These are phyloP conservation scores for Discostella pseudostelligera DNA, from an alignment of 108 stramenopile genomes.

Conservation along the genomic window DNA sequence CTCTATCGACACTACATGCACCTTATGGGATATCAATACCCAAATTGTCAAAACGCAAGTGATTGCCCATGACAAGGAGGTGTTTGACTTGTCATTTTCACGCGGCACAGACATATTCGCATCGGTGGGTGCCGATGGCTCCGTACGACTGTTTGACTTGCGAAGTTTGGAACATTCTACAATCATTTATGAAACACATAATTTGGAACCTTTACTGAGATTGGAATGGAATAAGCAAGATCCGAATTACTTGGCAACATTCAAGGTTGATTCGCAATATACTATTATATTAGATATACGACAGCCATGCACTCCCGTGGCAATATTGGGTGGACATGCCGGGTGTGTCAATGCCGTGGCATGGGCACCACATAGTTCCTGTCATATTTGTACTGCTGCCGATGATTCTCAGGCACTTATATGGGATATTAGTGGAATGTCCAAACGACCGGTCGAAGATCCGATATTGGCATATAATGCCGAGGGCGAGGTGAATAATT, in stretches of 20 bases:
- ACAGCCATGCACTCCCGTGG: conserved; percentile 78
- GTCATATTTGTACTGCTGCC: conserved; percentile 95
- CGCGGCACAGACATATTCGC: conserved; percentile 95
- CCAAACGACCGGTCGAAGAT: conserved; percentile 85
- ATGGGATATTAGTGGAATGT: conserved; percentile 92
- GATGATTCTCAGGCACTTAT: conserved; percentile 97
- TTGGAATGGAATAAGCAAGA: conserved; percentile 99
- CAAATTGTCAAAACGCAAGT: conserved; percentile 91
- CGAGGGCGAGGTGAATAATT: conserved; percentile 93
- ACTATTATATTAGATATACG: conserved; percentile 94
- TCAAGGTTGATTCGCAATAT: conserved; percentile 80
- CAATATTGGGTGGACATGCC: conserved; percentile 83
- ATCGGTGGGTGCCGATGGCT: conserved; percentile 96
- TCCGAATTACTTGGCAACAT: conserved; percentile 96
- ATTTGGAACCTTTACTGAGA: conserved; percentile 88
- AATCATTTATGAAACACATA: conserved; percentile 95
- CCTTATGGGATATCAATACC: conserved; percentile 95
- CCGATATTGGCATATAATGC: conserved; percentile 99
- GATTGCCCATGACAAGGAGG: conserved; percentile 99
- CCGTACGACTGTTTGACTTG: conserved; percentile 96
- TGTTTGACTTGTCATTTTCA: conserved; percentile 96
- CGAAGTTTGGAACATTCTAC: conserved; percentile 94
- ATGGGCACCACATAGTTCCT: conserved; percentile 98
- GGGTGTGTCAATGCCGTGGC: conserved; percentile 93
- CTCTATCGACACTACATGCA: conserved; percentile 98